phyloP scores from a whole-genome alignment of 257 asterid species.

The Lithospermum erythrorhizon region DNA sequence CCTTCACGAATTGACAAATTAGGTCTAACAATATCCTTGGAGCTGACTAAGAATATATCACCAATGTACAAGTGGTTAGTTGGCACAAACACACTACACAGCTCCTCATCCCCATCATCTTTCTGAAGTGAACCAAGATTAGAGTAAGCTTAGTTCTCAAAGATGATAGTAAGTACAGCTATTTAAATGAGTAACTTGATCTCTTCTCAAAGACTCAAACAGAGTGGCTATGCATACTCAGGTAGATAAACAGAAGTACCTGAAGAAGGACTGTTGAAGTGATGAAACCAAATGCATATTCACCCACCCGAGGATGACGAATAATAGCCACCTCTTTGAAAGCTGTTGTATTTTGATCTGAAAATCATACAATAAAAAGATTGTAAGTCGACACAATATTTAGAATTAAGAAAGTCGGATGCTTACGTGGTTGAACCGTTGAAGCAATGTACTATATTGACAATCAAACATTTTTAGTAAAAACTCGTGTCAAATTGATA shows the following conservation, averaged over 20 bases:
- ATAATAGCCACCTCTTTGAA: conserved; percentile 89
- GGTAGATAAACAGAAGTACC: conserved; percentile 26
- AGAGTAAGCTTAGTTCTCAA: background rate
- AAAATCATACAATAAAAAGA: conserved; percentile 6
- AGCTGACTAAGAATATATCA: conserved; percentile 61
- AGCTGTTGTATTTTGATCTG: conserved; percentile 84
- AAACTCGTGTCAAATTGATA: too few species aligned
- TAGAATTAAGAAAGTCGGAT: background rate
- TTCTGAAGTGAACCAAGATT: conserved; percentile 22
- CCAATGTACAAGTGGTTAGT: conserved; percentile 86
- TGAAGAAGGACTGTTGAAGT: conserved; percentile 83
- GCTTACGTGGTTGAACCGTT: background rate
- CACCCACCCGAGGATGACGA: conserved; percentile 87
- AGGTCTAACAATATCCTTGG: conserved; percentile 67
- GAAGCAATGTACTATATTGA: background rate
- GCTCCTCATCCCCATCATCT: conserved; percentile 82
- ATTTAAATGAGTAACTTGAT: background rate
- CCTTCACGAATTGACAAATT: conserved; percentile 87
- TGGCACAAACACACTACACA: conserved; percentile 83
- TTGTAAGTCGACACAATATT: background rate
- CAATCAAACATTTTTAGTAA: too few species aligned
- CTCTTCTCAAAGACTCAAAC: background rate
- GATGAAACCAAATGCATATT: conserved; percentile 90
- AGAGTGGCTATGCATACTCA: background rate
- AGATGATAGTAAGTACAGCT: background rate